These are phyloP conservation scores for Cystoderma amianthinum DNA, from an alignment of 768 basidiomycete species.

Conservation along the genomic window DNA sequence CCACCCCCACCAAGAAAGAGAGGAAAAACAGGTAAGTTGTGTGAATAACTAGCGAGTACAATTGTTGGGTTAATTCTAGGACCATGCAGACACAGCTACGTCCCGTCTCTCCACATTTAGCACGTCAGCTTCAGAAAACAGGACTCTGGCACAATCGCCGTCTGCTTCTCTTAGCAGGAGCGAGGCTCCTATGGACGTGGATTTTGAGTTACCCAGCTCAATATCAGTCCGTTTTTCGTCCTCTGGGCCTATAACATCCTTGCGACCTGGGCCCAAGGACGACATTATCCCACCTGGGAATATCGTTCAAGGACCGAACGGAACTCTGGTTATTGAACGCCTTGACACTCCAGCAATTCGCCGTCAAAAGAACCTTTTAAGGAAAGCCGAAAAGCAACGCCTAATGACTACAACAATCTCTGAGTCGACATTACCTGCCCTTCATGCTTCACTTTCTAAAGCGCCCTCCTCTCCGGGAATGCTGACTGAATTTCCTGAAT, in stretches of 20 bases:
- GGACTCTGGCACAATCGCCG: conserved; percentile 20
- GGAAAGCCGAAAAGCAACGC: conserved; percentile 30
- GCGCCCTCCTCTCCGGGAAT: neutral
- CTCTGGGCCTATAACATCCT: neutral
- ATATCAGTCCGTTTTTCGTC: neutral
- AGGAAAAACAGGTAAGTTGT: too few species aligned
- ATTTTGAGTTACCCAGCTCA: conserved; percentile 4
- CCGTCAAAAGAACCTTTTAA: conserved; percentile 44
- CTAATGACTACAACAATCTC: conserved; percentile 7
- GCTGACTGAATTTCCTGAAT: too few species aligned
- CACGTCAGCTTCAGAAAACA: conserved; percentile 40
- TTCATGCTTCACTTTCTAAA: neutral
- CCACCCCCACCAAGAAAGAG: too few species aligned
- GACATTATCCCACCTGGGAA: conserved; percentile 2
- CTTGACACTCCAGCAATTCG: conserved; percentile 68
- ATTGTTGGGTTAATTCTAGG: too few species aligned
- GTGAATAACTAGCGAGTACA: too few species aligned
- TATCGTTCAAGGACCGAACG: conserved; percentile 26
- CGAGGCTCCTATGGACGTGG: conserved; percentile 14
- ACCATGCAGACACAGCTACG: conserved; percentile 27
- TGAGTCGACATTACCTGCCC: neutral
- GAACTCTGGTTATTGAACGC: conserved; percentile 61
- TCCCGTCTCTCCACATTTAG: conserved; percentile 41
- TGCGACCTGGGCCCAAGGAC: too few species aligned
- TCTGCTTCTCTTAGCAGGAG: conserved; percentile 18